phyloP scores from a whole-genome alignment of 805 yeast species.

The Candida bentonensis region DNA sequence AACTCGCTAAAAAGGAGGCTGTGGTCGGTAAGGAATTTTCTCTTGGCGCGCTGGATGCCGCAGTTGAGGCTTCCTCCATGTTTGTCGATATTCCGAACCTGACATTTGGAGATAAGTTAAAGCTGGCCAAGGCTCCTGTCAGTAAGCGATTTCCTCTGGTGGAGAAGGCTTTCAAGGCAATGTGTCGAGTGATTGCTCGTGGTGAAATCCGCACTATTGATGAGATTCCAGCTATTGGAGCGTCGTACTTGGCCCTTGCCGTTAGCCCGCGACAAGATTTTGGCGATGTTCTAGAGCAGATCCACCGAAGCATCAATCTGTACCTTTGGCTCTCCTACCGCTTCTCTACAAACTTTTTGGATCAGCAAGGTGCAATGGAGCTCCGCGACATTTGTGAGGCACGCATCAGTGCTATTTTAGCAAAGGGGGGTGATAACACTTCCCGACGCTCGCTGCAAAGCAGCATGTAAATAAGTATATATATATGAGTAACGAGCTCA shows the following conservation, averaged over 20 bases:
- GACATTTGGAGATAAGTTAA: conserved; percentile 42
- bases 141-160: conserved; percentile 24
- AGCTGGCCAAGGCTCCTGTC: conserved; percentile 51
- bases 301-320: conserved; percentile 52
- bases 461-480: too few species aligned
- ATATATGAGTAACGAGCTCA: too few species aligned
- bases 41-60: conserved; percentile 21
- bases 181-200: conserved; percentile 40
- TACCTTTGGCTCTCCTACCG: conserved; percentile 81
- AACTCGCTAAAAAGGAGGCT: conserved; percentile 32
- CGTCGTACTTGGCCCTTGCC: conserved; percentile 5
- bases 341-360: conserved; percentile 70
- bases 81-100: conserved; percentile 30
- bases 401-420: conserved; percentile 37
- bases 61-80: conserved; percentile 10
- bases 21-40: conserved; percentile 19
- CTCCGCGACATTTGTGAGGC: conserved; percentile 57
- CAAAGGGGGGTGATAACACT: conserved; percentile 3
- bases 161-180: conserved; percentile 30
- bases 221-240: conserved; percentile 27
- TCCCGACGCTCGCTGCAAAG: too few species aligned
- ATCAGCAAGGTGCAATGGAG: conserved; percentile 58
- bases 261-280: conserved; percentile 1
- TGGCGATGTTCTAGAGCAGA: conserved; percentile 34
- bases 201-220: conserved; percentile 41